Conservation (phyloP, 2,329 filamentous ascomycete species). For the Ophiosphaerella korrae region DNA sequence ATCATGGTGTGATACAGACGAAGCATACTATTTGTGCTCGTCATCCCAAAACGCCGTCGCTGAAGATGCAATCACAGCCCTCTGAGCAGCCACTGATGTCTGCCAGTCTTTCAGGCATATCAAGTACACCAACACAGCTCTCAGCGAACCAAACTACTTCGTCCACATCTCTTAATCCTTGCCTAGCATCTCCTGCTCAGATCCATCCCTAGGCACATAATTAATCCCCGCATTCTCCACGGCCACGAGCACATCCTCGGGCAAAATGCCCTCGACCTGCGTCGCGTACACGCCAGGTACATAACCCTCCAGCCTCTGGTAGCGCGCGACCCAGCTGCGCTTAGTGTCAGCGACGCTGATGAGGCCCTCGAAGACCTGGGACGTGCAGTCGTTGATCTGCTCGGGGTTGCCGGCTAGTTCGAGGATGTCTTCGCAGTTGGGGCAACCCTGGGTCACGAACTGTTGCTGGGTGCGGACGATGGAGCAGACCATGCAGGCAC, state of each 20-base stretch:
- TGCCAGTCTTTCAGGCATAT: neutral
- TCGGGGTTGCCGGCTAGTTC: slow-evolving; percentile 80
- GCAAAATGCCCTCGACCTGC: slow-evolving; percentile 83
- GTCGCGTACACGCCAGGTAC: slow-evolving; percentile 90
- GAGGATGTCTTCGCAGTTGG: slow-evolving; percentile 94
- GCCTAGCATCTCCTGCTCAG: slow-evolving; percentile 44
- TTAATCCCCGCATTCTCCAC: slow-evolving; percentile 65
- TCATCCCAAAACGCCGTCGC: slow-evolving; percentile 30
- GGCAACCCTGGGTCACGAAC: slow-evolving; percentile 86
- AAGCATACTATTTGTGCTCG: slow-evolving; percentile 3
- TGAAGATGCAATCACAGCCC: slow-evolving; percentile 21
- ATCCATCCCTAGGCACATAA: slow-evolving; percentile 59
- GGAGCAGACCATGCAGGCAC: slow-evolving; percentile 98
- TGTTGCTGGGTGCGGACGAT: slow-evolving; percentile 83
- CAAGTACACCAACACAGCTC: neutral
- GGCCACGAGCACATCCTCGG: slow-evolving; percentile 61
- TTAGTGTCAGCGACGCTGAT: slow-evolving; percentile 83
- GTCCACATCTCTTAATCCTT: slow-evolving; percentile 25
- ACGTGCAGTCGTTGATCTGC: slow-evolving; percentile 88
- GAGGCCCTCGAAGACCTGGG: slow-evolving; percentile 91
- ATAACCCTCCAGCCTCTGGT: slow-evolving; percentile 89
- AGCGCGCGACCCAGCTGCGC: slow-evolving; percentile 93
- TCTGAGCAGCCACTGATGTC: no score
- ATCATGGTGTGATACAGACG: neutral
- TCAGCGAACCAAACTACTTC: slow-evolving; percentile 1